These are phyloP conservation scores for Triticum turgidum DNA, from an alignment of 176 grass and related monocot species.

Conservation along the genomic window DNA sequence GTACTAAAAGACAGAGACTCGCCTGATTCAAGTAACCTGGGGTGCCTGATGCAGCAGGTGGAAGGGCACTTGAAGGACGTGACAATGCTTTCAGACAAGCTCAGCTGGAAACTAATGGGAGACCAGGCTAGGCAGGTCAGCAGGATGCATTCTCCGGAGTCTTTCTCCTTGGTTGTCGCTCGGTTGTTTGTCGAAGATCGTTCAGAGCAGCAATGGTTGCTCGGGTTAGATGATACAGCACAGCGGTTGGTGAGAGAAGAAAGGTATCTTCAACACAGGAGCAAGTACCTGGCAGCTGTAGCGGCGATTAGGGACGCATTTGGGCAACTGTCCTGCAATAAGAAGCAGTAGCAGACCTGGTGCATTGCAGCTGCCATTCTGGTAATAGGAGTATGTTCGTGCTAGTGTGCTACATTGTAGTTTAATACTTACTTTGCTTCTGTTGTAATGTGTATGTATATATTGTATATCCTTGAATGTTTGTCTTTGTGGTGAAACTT, in stretches of 20 bases:
- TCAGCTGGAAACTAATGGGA: slow-evolving; percentile 34
- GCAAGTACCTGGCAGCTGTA: slow-evolving; percentile 49
- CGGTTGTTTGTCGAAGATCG: slow-evolving; percentile 53
- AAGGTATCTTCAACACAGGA: slow-evolving; percentile 37
- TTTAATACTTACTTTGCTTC: background rate
- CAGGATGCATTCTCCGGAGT: slow-evolving; percentile 42
- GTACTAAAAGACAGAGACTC: slow-evolving; percentile 54
- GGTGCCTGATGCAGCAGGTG: slow-evolving; percentile 53
- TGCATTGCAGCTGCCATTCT: background rate
- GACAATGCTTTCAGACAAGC: slow-evolving; percentile 65
- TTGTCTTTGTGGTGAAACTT: background rate
- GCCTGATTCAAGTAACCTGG: slow-evolving; percentile 33
- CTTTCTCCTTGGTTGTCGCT: slow-evolving; percentile 65
- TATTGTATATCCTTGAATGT: slow-evolving; percentile 26
- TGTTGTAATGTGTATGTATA: slow-evolving; percentile 5
- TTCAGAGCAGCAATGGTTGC: slow-evolving; percentile 55
- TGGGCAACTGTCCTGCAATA: slow-evolving; percentile 38
- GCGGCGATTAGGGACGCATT: slow-evolving; percentile 41
- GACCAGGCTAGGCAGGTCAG: slow-evolving; percentile 30
- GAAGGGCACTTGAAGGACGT: slow-evolving; percentile 61
- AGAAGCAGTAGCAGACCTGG: slow-evolving; percentile 31
- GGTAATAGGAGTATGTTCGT: background rate
- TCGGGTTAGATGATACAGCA: slow-evolving; percentile 14
- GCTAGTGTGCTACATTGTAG: background rate
- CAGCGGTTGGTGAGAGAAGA: slow-evolving; percentile 29